A percentile compares a stretch with the other conserved stretches of the same genome.
phyloP scores from a whole-genome alignment of 2,329 filamentous ascomycete genomes.

The Davidsoniella neocaledoniae region DNA sequence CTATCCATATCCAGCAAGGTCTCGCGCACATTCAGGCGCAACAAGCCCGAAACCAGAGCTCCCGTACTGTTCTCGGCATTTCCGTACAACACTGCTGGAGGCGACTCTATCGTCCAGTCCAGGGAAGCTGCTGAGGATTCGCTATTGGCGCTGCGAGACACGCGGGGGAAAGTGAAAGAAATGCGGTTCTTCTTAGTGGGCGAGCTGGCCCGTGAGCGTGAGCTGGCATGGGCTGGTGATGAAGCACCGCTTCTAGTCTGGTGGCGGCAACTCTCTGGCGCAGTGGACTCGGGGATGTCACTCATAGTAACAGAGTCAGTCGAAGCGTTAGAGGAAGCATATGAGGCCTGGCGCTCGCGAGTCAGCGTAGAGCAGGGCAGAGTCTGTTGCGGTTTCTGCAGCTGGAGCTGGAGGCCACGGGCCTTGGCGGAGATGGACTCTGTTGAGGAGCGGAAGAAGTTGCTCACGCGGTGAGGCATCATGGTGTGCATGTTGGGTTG shows the following conservation, averaged over 20 bases:
- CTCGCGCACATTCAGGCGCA: constrained; percentile 57
- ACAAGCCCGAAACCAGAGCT: constrained; percentile 68
- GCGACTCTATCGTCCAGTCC: constrained; percentile 59
- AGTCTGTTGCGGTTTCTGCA: constrained; percentile 9
- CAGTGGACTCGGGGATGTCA: constrained; percentile 20
- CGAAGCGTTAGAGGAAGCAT: constrained; percentile 10
- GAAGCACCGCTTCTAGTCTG: constrained; percentile 24
- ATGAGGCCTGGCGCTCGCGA: constrained; percentile 10
- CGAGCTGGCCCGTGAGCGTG: constrained; percentile 16
- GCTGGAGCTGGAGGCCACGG: constrained; percentile 8
- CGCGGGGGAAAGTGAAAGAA: constrained; percentile 18
- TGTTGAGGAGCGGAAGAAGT: constrained; percentile 40
- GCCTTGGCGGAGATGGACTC: constrained; percentile 26
- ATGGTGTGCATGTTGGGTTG: neutral
- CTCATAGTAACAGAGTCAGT: constrained; percentile 22
- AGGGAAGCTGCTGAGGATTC: constrained; percentile 26
- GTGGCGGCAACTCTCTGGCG: constrained; percentile 25
- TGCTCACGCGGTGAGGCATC: constrained; percentile 42
- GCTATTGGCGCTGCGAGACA: constrained; percentile 22
- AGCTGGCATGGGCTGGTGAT: constrained; percentile 14
- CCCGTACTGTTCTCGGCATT: constrained; percentile 59
- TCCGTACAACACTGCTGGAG: constrained; percentile 73
- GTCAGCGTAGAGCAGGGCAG: constrained; percentile 3
- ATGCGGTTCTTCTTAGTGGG: constrained; percentile 23
- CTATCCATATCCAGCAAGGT: constrained; percentile 49